Evolutionary conservation across 176 grass and related monocot genomes (phyloP), one percentile per base, ranked within the genome.

Genomic region (Typha latifolia): DNA sequence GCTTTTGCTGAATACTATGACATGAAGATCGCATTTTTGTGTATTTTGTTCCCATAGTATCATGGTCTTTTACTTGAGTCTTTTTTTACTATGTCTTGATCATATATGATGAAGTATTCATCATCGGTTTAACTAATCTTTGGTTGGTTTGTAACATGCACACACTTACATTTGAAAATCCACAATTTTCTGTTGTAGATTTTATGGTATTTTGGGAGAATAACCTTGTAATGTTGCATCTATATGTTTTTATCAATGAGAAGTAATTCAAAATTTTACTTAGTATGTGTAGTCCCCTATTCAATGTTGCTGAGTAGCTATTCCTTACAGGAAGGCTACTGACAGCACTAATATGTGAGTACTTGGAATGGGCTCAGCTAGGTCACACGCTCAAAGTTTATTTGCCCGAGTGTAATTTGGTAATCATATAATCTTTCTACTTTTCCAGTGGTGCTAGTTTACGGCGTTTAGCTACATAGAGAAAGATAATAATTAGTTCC

Each of bases 311-410:
- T 59, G 53, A 59, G 20, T 59, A 16, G 16, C 20, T 59, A 19
- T 21, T 72, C 22, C 63, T 82, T 84, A 74, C 81, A 97, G 94
- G 83, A 70, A 92, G 88, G 62, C 81, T 97, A 71, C 66, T 97
- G 48, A 97, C 89, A 51, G 89, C 89, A 65, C 73, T 97, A 81
- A 73, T 91, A 69, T 80, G 83, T 24, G 89, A 90, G 78, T 92
- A 92, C 67, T 84, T 97, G 83, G 88, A 92, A 72, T 97, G 89
- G 94, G 85, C 89, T 0, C 86, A 99, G 73, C 76, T 97, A 81
- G 78, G 82, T 62, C 88, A 97, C 66, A 89, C 85, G 6, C 80
- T 83, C 66, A 97, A 97, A 90, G 94, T 97, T 80, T 97, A 97
- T 77, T 61, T 86, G 48, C 89, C 89, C 23, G 88, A 97, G 59